These are phyloP conservation scores for Termitomyces sp. DNA, from an alignment of 768 basidiomycete genomes.

Conservation along the genomic window DNA sequence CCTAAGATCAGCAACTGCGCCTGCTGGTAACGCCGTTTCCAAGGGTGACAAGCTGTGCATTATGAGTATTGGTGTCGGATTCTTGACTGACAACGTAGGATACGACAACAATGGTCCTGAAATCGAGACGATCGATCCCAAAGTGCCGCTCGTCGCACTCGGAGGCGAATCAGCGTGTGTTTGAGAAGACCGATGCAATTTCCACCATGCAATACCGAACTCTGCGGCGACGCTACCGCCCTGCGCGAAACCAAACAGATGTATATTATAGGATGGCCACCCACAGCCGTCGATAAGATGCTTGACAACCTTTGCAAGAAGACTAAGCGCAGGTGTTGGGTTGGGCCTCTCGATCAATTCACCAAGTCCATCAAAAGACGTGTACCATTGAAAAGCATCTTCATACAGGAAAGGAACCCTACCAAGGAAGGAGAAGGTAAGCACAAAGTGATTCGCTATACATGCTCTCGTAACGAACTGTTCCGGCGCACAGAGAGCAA, in stretches of 20 bases:
- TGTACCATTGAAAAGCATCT: slow-evolving; percentile 82
- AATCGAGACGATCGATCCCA: slow-evolving; percentile 67
- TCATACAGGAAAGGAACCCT: slow-evolving; percentile 80
- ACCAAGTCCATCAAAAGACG: slow-evolving; percentile 75
- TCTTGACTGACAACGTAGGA: slow-evolving; percentile 50
- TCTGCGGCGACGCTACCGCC: slow-evolving; percentile 79
- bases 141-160: slow-evolving; percentile 17
- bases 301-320: slow-evolving; percentile 45
- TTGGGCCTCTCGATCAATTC: slow-evolving; percentile 67
- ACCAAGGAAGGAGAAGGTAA: slow-evolving; percentile 4
- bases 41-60: slow-evolving; percentile 49
- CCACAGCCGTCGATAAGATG: slow-evolving; percentile 54
- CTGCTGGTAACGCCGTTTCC: slow-evolving; percentile 36
- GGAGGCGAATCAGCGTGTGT: slow-evolving; percentile 8
- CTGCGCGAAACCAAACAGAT: slow-evolving; percentile 86
- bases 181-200: slow-evolving; percentile 20
- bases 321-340: slow-evolving; percentile 60
- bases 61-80: slow-evolving; percentile 58
- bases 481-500: slow-evolving; percentile 77
- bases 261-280: slow-evolving; percentile 70
- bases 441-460: not conserved
- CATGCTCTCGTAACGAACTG: slow-evolving; percentile 40
- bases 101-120: slow-evolving; percentile 76
- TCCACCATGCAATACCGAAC: slow-evolving; percentile 55
- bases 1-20: slow-evolving; percentile 45